These are phyloP conservation scores for Usnea hakonensis DNA, from an alignment of 495 filamentous ascomycete species.

Conservation along the genomic window DNA sequence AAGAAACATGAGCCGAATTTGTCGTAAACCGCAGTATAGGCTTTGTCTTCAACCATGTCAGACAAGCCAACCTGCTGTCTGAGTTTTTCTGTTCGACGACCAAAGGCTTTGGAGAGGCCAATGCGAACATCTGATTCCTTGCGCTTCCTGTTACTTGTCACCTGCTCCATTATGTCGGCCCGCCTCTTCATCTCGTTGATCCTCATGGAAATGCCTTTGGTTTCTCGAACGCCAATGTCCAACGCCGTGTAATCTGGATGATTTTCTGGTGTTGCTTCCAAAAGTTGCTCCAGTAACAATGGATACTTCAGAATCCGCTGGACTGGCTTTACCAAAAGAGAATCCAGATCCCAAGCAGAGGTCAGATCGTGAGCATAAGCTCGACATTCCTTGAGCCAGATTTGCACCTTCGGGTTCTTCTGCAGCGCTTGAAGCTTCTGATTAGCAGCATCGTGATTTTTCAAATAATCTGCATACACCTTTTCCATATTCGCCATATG, in stretches of 20 bases:
- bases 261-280: constrained; percentile 66
- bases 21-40: constrained; percentile 66
- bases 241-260: constrained; percentile 75
- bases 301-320: constrained; percentile 91
- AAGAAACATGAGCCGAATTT: constrained; percentile 82
- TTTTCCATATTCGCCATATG: constrained; percentile 73
- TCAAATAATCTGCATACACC: constrained; percentile 77
- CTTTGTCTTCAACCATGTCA: constrained; percentile 65
- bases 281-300: constrained; percentile 66
- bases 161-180: constrained; percentile 79
- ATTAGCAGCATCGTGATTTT: constrained; percentile 77
- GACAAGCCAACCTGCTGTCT: constrained; percentile 59
- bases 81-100: constrained; percentile 72
- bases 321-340: constrained; percentile 88
- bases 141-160: constrained; percentile 71
- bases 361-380: constrained; percentile 83
- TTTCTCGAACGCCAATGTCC: constrained; percentile 50
- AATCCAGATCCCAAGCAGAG: constrained; percentile 85
- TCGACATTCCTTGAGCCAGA: constrained; percentile 90
- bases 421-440: constrained; percentile 68
- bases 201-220: constrained; percentile 65
- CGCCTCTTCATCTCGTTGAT: constrained; percentile 93
- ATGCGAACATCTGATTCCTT: constrained; percentile 83
- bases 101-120: constrained; percentile 79
- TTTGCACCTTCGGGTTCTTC: constrained; percentile 62